A percentile compares a stretch with the other conserved stretches of the same genome.
Conservation (phyloP, 2,329 filamentous ascomycete species). For the Fusarium keratoplasticum region DNA sequence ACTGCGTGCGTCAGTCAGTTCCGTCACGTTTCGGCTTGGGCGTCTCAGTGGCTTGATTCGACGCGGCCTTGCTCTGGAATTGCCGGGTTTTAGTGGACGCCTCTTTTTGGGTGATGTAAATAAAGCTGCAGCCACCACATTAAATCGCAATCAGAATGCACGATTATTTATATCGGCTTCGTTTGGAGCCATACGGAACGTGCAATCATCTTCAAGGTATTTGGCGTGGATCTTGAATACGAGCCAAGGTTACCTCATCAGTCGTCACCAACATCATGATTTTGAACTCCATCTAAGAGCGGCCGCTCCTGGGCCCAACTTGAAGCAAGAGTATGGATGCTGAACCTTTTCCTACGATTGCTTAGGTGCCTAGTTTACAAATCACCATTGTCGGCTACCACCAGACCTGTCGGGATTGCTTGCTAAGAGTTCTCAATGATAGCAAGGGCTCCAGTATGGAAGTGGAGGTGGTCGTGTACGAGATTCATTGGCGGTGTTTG, state of each 20-base stretch:
- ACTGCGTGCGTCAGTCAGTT: background rate
- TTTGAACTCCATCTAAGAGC: background rate
- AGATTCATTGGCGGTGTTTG: background rate
- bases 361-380: background rate
- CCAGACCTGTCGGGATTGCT: background rate
- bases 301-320: background rate
- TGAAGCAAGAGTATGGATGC: background rate
- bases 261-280: background rate
- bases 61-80: conserved; percentile 10
- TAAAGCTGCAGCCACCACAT: background rate
- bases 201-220: background rate
- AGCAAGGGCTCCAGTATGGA: background rate
- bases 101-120: conserved; percentile 3
- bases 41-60: conserved; percentile 36
- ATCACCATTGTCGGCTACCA: background rate
- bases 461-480: background rate
- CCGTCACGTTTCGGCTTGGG: conserved; percentile 21
- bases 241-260: background rate
- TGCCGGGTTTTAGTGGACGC: conserved; percentile 20
- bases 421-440: background rate
- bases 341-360: background rate
- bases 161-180: background rate
- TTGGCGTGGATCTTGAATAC: background rate
- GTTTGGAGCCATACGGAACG: background rate
- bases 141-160: accelerated